phyloP scores from a whole-genome alignment of 345 rosid genomes.

The Eucalyptus regnans region DNA sequence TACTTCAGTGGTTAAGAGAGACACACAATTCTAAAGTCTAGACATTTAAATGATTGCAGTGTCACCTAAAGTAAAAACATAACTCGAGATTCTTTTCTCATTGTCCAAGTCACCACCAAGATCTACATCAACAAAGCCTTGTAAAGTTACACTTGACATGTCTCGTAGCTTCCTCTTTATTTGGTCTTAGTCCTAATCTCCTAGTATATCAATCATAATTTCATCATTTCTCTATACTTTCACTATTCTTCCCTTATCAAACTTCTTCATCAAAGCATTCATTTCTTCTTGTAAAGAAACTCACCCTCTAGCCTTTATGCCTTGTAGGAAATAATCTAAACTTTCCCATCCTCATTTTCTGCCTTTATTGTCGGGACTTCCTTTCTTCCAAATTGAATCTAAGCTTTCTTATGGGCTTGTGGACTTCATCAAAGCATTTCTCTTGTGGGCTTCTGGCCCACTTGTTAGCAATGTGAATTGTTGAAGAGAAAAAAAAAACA shows the following conservation, averaged over 20 bases:
- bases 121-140: background rate
- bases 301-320: background rate
- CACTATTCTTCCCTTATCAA: background rate
- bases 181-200: background rate
- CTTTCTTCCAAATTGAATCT: background rate
- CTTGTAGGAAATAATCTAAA: background rate
- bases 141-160: background rate
- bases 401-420: background rate
- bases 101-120: background rate
- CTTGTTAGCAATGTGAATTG: background rate
- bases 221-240: background rate
- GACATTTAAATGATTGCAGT: too few species aligned
- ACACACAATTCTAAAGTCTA: background rate
- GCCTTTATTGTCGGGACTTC: accelerated
- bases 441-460: background rate
- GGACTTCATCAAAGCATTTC: too few species aligned
- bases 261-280: background rate
- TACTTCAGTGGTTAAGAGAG: background rate
- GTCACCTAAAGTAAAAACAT: background rate
- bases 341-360: background rate
- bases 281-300: background rate
- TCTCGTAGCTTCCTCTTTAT: background rate
- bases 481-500: background rate
- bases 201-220: background rate
- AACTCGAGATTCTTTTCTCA: background rate